Evolutionary conservation across 1,284 basidiomycete genomes (phyloP), one percentile per base, ranked within the genome.

Genomic region (Melanopsichium pennsylvanicum): DNA sequence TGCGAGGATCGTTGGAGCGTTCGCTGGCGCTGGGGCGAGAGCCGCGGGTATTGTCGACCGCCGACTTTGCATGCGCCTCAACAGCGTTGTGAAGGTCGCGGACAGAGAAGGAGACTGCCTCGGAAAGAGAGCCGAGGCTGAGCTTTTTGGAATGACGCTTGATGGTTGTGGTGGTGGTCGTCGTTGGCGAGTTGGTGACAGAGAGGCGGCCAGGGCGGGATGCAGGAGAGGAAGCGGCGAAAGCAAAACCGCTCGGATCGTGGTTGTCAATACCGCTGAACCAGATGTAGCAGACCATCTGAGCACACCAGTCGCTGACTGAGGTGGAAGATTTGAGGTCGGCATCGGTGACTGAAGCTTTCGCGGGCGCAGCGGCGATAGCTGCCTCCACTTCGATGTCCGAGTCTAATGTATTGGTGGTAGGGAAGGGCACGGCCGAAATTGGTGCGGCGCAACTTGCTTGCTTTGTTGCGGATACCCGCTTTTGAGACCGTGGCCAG

Each of bases 281-380:
- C 77, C 77, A 79, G 13, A 79, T 70, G 59, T 78, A 79, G 67
- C 74, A 78, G 12, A 75, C 71, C 63, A 79, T 67, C 33, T 70
- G 69, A 6, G 75, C 74, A 35, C 73, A 76, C 63, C 66, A 76
- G 18, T 77, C 69, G 34, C 72, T 60, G 16, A 74, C 55, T 38
- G 68, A 62, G n/a, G 63, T 50, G 36, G 60, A 57, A 7, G 52
- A 67, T 43, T 48, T 54, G 34, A 61, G 71, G 29, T 64, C 64
- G 8, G 61, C 40, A 52, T 64, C 55, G 19, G 57, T 55, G 3
- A 36, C 25, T 9, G 44, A 16, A 16, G 38, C 13, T n/a, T 40
- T 57, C 33, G 39, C 29, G 13, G 57, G 40, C n/a, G 51, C 62
- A 5, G 56, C n/a, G 9, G 41, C 42, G 5, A 42, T 55, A 5